These are phyloP conservation scores for Pleomassaria siparia DNA, from an alignment of 2,329 filamentous ascomycete species.

Conservation along the genomic window DNA sequence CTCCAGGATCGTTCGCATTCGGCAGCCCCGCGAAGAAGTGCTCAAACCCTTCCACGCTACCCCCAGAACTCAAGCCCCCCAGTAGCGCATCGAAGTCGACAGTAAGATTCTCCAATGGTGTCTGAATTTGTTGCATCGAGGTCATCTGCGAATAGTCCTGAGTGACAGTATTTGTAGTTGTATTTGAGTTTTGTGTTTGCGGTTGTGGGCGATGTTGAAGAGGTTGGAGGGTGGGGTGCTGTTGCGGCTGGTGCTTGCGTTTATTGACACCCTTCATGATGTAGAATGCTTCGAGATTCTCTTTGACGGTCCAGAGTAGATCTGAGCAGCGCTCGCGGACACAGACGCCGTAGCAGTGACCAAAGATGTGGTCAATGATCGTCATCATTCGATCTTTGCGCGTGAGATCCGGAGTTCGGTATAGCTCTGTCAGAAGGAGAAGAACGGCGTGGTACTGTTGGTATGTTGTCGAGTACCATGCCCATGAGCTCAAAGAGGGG, in stretches of 20 bases:
- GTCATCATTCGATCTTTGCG: constrained; percentile 42
- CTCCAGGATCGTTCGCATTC: constrained; percentile 24
- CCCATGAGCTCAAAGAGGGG: constrained; percentile 37
- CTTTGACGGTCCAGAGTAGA: constrained; percentile 40
- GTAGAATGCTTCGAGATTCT: constrained; percentile 43
- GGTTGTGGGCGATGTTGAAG: constrained; percentile 10
- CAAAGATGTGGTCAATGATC: constrained; percentile 44
- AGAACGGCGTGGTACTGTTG: constrained; percentile 43
- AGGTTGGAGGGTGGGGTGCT: constrained; percentile 32
- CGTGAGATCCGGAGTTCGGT: constrained; percentile 38
- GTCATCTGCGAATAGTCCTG: constrained; percentile 15
- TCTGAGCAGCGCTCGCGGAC: constrained; percentile 39
- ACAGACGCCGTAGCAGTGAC: constrained; percentile 41
- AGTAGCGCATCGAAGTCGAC: constrained; percentile 38
- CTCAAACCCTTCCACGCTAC: constrained; percentile 25
- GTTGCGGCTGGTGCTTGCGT: constrained; percentile 24
- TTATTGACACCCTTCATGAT: constrained; percentile 42
- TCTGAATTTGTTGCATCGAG: constrained; percentile 23
- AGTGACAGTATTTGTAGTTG: constrained; percentile 8
- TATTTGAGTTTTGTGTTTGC: neutral
- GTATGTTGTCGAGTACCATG: constrained; percentile 43
- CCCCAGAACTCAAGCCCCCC: constrained; percentile 19
- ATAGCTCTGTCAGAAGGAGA: constrained; percentile 40
- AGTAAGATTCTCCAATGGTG: constrained; percentile 31
- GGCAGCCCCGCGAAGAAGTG: constrained; percentile 25